Evolutionary conservation across 2,329 filamentous ascomycete genomes (phyloP).

Genomic region (Exophiala mesophila): DNA sequence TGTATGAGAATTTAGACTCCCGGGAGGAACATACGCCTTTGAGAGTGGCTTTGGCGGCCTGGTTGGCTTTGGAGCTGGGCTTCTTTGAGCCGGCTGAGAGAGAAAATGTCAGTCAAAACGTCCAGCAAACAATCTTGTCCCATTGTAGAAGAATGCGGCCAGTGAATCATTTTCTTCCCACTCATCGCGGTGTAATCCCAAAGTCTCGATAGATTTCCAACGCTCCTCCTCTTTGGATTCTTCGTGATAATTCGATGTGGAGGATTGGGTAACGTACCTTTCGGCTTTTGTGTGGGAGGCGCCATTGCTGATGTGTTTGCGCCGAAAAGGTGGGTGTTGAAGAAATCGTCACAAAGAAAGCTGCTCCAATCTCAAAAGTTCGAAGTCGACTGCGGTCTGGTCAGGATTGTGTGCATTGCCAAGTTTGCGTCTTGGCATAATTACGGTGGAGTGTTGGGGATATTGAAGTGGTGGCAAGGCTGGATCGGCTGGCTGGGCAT

Average conservation of each 20-base stretch:
- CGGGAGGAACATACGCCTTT: slow-evolving; percentile 72
- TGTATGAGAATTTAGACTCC: slow-evolving; percentile 24
- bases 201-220: too few species aligned
- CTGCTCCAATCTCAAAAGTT: slow-evolving; percentile 11
- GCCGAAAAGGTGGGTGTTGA: slow-evolving; percentile 11
- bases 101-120: slow-evolving; percentile 7
- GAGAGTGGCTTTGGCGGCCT: slow-evolving; percentile 92
- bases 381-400: neutral
- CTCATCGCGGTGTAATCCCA: too few species aligned
- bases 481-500: too few species aligned
- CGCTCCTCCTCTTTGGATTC: neutral
- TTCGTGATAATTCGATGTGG: neutral
- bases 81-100: slow-evolving; percentile 45
- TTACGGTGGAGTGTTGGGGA: neutral
- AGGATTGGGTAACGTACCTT: slow-evolving; percentile 25
- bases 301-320: slow-evolving; percentile 27
- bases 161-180: neutral
- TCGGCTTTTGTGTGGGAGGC: slow-evolving; percentile 26
- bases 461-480: too few species aligned
- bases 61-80: slow-evolving; percentile 70
- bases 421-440: neutral
- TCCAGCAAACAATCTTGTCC: neutral
- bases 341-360: slow-evolving; percentile 15
- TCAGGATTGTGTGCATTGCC: slow-evolving; percentile 1
- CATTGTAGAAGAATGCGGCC: neutral